phyloP scores from a whole-genome alignment of 1,284 basidiomycete genomes.

The Pyrrhoderma noxium region DNA sequence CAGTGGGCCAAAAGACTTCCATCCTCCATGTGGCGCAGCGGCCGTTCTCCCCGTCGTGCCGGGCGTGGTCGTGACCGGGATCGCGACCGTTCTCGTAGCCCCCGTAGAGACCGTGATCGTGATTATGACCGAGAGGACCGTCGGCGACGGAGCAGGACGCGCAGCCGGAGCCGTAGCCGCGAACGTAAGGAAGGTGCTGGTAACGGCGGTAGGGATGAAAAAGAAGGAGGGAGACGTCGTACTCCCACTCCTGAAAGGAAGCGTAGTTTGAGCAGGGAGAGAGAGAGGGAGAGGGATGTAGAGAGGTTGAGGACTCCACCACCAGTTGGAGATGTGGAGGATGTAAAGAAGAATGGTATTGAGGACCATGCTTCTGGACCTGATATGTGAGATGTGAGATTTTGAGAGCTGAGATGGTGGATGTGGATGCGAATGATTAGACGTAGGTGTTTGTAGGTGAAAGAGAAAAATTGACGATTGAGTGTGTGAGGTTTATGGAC shows the following conservation, averaged over 20 bases:
- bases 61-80: constrained; percentile 38
- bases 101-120: constrained; percentile 31
- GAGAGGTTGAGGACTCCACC: constrained; percentile 42
- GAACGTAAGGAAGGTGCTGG: constrained; percentile 30
- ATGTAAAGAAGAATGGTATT: constrained; percentile 33
- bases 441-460: no score
- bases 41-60: constrained; percentile 46
- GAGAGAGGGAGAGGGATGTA: constrained; percentile 27
- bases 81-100: constrained; percentile 34
- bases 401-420: no score
- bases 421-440: no score
- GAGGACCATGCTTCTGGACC: constrained; percentile 41
- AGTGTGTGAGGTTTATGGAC: no score
- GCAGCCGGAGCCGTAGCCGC: constrained; percentile 26
- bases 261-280: constrained; percentile 21
- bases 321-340: constrained; percentile 31
- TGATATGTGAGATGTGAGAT: no score
- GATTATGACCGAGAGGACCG: constrained; percentile 23
- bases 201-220: constrained; percentile 23
- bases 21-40: constrained; percentile 78
- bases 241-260: constrained; percentile 44
- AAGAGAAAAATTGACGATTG: no score
- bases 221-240: constrained; percentile 35
- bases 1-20: constrained; percentile 91
- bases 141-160: constrained; percentile 16